Evolutionary conservation across 345 rosid genomes (phyloP), one percentile per base, ranked within the genome.

Genomic region (Mercurialis annua): DNA sequence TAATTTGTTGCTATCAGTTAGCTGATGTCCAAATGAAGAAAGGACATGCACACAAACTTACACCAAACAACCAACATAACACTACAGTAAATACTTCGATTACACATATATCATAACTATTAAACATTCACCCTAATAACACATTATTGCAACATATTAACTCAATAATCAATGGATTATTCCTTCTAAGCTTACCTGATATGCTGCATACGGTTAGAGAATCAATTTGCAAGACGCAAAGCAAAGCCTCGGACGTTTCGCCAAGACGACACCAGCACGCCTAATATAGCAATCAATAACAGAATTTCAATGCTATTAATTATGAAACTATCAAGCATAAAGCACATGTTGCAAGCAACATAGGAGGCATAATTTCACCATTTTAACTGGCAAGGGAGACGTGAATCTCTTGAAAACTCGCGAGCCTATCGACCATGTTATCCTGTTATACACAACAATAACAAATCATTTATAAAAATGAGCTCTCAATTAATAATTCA

Each of bases 241-340:
- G 94, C 71, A 73, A 73, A 65, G 95, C 84, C 71, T 86, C 96
- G 3, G 84, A 71, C 46, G 58, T 72, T 67, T 77, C 86, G 71
- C 86, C 88, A 49, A 91, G 55, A 66, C 73, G 89, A 81, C 91
- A 87, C 99, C 99, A 94, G 74, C 97, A 90, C 54, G 83, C 96
- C 99, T 93, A 71, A 26, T 14, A 17, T 9, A 44, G 29, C 12
- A 27, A 36, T 34, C 3, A 18, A 38, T 15, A n/a, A 24, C 9
- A 54, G 55, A 33, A 34, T 34, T 40, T 24, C 21, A 31, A 66
- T 42, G 26, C 10, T 42, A 23, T 18, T 29, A 50, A 62, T n/a
- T 2, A 29, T 14, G 21, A 5, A 46, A 26, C 9, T 11, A 24
- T 43, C 12, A 1, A 55, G 62, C 49, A 67, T n/a, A 16, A 17